These are phyloP conservation scores for Nemania sp. DNA, from an alignment of 2,329 filamentous ascomycete species.

Conservation along the genomic window DNA sequence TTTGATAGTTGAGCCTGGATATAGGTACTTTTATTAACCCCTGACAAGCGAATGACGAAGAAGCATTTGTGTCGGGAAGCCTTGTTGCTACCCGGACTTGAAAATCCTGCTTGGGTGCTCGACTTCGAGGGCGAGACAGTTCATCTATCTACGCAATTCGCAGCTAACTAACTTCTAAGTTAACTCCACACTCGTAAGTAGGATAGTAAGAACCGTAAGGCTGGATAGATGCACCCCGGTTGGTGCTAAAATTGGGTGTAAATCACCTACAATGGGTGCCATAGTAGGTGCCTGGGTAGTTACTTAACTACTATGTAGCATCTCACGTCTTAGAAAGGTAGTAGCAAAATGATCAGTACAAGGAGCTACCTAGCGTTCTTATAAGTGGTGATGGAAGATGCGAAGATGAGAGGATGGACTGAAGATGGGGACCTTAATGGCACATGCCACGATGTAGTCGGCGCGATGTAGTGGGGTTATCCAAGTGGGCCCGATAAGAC, in stretches of 20 bases:
- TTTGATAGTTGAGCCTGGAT: not conserved
- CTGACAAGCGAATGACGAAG: not conserved
- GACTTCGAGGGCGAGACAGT: too few relatives aligned
- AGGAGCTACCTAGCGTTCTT: too few relatives aligned
- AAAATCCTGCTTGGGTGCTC: not conserved
- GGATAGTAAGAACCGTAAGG: too few relatives aligned
- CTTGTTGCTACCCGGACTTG: not conserved
- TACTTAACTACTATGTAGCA: too few relatives aligned
- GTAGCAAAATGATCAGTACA: too few relatives aligned
- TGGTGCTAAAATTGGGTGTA: not conserved
- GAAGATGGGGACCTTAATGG: not conserved
- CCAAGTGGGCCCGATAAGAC: conserved; percentile 14
- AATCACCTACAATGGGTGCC: too few relatives aligned
- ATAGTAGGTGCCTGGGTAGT: not conserved
- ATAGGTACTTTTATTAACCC: not conserved
- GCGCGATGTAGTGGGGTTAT: not conserved
- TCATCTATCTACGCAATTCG: too few relatives aligned
- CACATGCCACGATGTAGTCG: not conserved
- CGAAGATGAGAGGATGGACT: not conserved
- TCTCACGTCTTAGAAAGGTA: too few relatives aligned
- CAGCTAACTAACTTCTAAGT: too few relatives aligned
- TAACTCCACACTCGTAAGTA: too few relatives aligned
- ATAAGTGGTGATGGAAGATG: too few relatives aligned
- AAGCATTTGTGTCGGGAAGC: not conserved
- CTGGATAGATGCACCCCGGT: too few relatives aligned